Conservation (phyloP, 192 early-diverging fungal species). For the Dissophora ornata region DNA sequence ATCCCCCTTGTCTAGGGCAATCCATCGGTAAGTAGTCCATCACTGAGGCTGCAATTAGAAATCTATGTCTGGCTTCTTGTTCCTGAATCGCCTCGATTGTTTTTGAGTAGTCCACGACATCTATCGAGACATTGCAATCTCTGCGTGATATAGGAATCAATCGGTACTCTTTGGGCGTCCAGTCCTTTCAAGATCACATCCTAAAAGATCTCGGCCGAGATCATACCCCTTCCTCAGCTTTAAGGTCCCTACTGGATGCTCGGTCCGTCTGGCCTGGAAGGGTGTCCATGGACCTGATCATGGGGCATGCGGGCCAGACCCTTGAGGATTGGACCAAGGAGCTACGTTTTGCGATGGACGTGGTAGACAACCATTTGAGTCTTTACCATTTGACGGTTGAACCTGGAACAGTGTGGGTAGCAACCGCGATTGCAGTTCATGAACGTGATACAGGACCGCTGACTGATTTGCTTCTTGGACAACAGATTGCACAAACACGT, state of each 20-base stretch:
- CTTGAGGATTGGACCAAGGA: conserved; percentile 58
- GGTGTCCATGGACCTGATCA: conserved; percentile 66
- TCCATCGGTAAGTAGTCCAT: conserved; percentile 56
- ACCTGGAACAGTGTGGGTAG: conserved; percentile 60
- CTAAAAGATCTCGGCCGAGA: conserved; percentile 59
- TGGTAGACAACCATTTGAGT: conserved; percentile 63
- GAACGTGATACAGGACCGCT: too few species aligned
- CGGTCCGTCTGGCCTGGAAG: conserved; percentile 55
- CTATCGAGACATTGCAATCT: conserved; percentile 26
- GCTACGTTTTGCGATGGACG: conserved; percentile 55
- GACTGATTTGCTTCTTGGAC: background rate
- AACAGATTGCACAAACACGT: conserved; percentile 54
- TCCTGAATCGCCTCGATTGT: too few species aligned
- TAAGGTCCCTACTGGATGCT: conserved; percentile 55
- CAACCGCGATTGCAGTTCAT: too few species aligned
- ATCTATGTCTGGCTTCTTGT: too few species aligned
- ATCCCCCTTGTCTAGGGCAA: conserved; percentile 52
- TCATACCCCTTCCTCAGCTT: conserved; percentile 56
- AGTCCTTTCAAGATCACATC: conserved; percentile 57
- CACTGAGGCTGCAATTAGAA: too few species aligned
- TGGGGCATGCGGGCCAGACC: conserved; percentile 60
- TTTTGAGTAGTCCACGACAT: conserved; percentile 41
- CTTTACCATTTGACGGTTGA: conserved; percentile 67
- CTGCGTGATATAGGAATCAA: conserved; percentile 62
- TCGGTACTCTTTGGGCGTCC: conserved; percentile 64